A percentile compares a stretch with the other conserved stretches of the same genome.
phyloP scores from a whole-genome alignment of 2,329 filamentous ascomycete genomes.

The Aspergillus sp. region DNA sequence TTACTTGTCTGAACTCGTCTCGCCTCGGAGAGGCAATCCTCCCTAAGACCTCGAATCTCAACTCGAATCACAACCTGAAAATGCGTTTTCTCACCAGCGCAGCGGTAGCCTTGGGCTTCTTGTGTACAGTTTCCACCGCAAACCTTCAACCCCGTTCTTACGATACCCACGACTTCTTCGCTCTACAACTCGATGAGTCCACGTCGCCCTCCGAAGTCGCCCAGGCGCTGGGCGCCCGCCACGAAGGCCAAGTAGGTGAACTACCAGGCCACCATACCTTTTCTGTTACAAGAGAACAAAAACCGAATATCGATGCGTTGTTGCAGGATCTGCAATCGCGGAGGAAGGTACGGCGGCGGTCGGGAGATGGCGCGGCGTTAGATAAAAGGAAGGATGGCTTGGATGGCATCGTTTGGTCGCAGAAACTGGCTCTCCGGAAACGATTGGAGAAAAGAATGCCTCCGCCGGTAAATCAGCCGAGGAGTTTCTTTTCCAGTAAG shows the following conservation, averaged over 20 bases:
- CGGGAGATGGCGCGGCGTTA: conserved; percentile 10
- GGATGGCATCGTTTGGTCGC: conserved; percentile 67
- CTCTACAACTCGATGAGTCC: conserved; percentile 68
- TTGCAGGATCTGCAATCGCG: conserved; percentile 49
- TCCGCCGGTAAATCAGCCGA: conserved; percentile 22
- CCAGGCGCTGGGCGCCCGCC: conserved; percentile 62
- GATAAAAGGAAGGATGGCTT: conserved; percentile 47
- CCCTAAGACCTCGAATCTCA: background rate
- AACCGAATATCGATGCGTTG: conserved; percentile 48
- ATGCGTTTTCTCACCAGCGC: conserved; percentile 19
- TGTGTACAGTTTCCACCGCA: conserved; percentile 41
- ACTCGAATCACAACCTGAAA: background rate
- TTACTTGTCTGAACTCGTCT: conserved; percentile 10
- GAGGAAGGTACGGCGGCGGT: conserved; percentile 54
- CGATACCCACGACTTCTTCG: conserved; percentile 82
- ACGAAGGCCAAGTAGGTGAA: conserved; percentile 75
- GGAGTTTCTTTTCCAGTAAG: conserved; percentile 39
- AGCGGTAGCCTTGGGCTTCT: conserved; percentile 21
- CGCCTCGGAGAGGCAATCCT: conserved; percentile 6
- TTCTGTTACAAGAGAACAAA: conserved; percentile 55
- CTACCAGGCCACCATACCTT: conserved; percentile 81
- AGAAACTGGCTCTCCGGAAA: conserved; percentile 65
- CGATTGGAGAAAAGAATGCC: conserved; percentile 55
- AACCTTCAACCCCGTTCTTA: conserved; percentile 60
- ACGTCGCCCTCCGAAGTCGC: conserved; percentile 63